These are phyloP conservation scores for Dioscorea zingiberensis DNA, from an alignment of 106 monocot genomes.

Conservation along the genomic window DNA sequence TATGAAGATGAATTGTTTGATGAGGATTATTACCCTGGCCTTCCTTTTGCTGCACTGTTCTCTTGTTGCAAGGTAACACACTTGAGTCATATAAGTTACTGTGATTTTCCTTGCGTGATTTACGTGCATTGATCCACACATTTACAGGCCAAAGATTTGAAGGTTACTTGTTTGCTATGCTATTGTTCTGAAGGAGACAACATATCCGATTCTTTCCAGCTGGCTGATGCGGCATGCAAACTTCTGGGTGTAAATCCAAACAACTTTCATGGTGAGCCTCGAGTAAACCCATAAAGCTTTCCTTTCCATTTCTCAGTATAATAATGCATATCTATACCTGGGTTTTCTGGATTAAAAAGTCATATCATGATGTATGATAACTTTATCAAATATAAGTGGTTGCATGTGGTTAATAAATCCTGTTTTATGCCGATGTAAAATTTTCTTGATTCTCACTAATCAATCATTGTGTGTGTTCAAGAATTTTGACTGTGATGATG, in stretches of 20 bases:
- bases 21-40: slow-evolving; percentile 74
- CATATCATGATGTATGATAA: no score
- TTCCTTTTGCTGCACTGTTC: slow-evolving; percentile 92
- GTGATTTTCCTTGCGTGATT: no score
- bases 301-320: no score
- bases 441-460: no score
- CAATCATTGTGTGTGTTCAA: no score
- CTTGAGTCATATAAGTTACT: neutral
- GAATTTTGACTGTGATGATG: no score
- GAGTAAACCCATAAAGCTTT: no score
- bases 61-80: slow-evolving; percentile 69
- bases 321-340: no score
- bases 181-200: slow-evolving; percentile 99
- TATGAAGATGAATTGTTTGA: slow-evolving; percentile 56
- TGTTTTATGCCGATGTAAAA: no score
- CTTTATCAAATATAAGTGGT: no score
- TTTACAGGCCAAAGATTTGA: slow-evolving; percentile 71
- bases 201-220: slow-evolving; percentile 67
- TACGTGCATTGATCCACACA: neutral
- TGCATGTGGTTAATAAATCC: no score
- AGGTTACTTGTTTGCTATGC: slow-evolving; percentile 83
- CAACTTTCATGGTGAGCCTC: slow-evolving; percentile 39
- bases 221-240: slow-evolving; percentile 74
- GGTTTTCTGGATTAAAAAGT: no score
- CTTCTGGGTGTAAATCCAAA: slow-evolving; percentile 42